These are phyloP conservation scores for Iris pallida DNA, from an alignment of 116 monocot species.

Conservation along the genomic window DNA sequence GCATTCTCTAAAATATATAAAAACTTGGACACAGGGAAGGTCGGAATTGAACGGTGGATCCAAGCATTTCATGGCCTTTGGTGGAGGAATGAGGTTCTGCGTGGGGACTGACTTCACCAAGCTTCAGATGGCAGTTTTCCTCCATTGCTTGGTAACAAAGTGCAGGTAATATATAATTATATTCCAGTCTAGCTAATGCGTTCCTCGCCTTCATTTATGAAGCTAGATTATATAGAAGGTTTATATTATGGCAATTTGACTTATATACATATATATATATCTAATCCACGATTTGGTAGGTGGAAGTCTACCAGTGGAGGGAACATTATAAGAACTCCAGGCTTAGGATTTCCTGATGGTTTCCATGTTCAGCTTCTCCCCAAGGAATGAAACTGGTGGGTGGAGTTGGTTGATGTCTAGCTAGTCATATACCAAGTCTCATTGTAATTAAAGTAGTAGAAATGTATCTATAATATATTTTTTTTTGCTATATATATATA, in stretches of 20 bases:
- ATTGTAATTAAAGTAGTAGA: neutral
- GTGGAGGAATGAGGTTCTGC: slow-evolving; percentile 51
- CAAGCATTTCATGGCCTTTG: slow-evolving; percentile 59
- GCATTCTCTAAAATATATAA: neutral
- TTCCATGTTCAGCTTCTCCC: slow-evolving; percentile 35
- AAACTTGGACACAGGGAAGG: slow-evolving; percentile 13
- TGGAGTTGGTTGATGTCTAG: neutral
- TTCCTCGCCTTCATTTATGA: neutral
- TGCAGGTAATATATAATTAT: slow-evolving; percentile 26
- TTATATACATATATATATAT: too few relatives aligned
- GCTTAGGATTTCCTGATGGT: slow-evolving; percentile 47
- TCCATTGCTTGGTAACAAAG: slow-evolving; percentile 48
- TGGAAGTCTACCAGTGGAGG: slow-evolving; percentile 36
- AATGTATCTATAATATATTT: too few relatives aligned
- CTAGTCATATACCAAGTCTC: neutral
- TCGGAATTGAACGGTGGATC: slow-evolving; percentile 29
- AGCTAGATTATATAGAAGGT: neutral
- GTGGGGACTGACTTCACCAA: slow-evolving; percentile 50
- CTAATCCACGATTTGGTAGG: slow-evolving; percentile 2
- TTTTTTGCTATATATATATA: too few relatives aligned
- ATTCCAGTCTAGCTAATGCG: neutral
- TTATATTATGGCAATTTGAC: too few relatives aligned
- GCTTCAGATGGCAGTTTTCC: slow-evolving; percentile 54
- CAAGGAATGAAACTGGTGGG: slow-evolving; percentile 8
- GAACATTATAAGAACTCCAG: slow-evolving; percentile 42